Evolutionary conservation across 202 grass and related monocot genomes (phyloP).

Genomic region (Miscanthus sacchariflorus): DNA sequence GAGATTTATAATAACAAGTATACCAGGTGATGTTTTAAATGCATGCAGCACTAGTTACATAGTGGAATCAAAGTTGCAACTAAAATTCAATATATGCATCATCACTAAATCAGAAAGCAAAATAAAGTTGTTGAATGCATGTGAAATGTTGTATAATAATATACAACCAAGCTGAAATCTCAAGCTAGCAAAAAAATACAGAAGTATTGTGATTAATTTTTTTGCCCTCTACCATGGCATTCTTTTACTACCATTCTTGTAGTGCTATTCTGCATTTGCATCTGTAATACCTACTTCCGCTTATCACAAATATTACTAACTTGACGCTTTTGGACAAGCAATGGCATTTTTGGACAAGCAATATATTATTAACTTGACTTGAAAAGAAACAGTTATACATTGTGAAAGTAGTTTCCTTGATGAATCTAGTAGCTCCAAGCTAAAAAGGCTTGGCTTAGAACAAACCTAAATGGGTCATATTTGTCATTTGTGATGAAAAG

Average conservation of each 20-base stretch:
- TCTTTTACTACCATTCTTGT: background rate
- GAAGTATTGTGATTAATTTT: background rate
- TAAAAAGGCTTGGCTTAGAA: background rate
- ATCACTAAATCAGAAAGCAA: background rate
- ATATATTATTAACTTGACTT: background rate
- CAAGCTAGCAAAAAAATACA: background rate
- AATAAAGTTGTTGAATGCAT: background rate
- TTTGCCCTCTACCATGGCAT: background rate
- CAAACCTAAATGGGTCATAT: background rate
- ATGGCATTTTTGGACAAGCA: background rate
- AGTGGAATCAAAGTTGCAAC: background rate
- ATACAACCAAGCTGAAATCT: constrained; percentile 16
- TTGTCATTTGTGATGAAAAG: background rate
- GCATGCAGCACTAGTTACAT: background rate
- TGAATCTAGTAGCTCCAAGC: background rate
- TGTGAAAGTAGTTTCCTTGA: background rate
- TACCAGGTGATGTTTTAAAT: background rate
- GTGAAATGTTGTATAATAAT: constrained; percentile 16
- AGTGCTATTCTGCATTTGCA: background rate
- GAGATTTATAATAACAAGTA: background rate
- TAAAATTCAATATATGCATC: background rate
- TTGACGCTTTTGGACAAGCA: background rate
- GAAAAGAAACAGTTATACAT: background rate
- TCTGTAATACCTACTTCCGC: background rate
- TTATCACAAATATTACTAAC: background rate